Evolutionary conservation across 345 rosid genomes (phyloP).

Genomic region (Populus davidiana): DNA sequence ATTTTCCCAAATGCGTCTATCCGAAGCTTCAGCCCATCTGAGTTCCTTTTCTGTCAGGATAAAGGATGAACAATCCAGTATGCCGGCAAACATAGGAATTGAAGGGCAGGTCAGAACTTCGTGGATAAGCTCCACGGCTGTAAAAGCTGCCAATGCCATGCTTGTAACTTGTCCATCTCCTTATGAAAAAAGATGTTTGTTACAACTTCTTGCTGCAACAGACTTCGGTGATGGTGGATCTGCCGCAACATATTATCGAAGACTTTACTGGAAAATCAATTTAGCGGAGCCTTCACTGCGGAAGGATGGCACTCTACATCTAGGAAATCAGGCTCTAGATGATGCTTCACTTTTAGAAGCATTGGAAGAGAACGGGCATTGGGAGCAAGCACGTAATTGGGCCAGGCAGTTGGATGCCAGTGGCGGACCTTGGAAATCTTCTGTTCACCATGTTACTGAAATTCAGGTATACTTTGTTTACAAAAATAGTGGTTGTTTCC

Average conservation of each 20-base stretch:
- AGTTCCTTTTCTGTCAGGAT: constrained; percentile 90
- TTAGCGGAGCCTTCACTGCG: constrained; percentile 86
- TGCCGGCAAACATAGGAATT: constrained; percentile 53
- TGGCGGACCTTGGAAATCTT: constrained; percentile 81
- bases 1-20: constrained; percentile 91
- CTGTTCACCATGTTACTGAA: constrained; percentile 87
- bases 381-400: constrained; percentile 99
- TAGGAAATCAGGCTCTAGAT: constrained; percentile 81
- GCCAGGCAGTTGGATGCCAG: constrained; percentile 90
- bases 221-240: constrained; percentile 96
- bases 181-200: constrained; percentile 89
- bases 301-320: constrained; percentile 59
- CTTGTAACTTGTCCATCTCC: constrained; percentile 92
- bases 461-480: constrained; percentile 58
- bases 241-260: constrained; percentile 67
- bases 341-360: constrained; percentile 86
- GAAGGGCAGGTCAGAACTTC: constrained; percentile 62
- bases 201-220: constrained; percentile 83
- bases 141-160: constrained; percentile 85
- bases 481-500: background rate
- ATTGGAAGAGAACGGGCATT: constrained; percentile 72
- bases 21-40: constrained; percentile 96
- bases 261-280: constrained; percentile 88
- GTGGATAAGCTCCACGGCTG: constrained; percentile 88
- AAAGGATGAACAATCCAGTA: constrained; percentile 65